Base-by-base conservation (phyloP, 1,284 basidiomycete species). In the Irpex sp. region DNA sequence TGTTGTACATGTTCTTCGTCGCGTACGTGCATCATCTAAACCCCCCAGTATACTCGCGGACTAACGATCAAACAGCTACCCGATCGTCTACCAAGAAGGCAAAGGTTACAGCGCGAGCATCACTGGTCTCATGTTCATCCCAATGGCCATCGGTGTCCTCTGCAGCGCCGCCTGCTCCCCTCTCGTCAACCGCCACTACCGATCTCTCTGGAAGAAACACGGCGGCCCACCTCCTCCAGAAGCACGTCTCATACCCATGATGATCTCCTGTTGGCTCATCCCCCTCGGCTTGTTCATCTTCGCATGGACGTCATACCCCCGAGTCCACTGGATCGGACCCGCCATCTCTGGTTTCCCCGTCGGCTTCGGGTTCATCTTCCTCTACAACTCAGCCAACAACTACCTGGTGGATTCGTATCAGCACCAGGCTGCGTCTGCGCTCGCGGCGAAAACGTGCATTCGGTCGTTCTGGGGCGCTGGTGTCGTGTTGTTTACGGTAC, bases 331-430 rank as follows among this genome's bases (percentile, higher is more conserved):
- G 77, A 76, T 81, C 59, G 77, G 77, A 1, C 78, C 80, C 4
- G 72, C 77, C 63, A 66, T 79, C 15, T 75, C 79, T 2, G 75
- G 75, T 5, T 71, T 80, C 9, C 81, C 81, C 1, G 82, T 84
- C 72, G 83, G 80, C 33, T 71, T 75, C 19, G 79, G 78, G n/a
- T 77, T 81, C 72, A 70, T 81, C 17, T 69, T 78, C 58, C 74
- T 81, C 57, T 82, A 80, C 71, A 76, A 75, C 57, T 69, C 74
- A 9, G 71, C 76, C 36, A 74, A 76, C 65, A 76, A 76, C 36
- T 84, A 83, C 70, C 70, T 82, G 57, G 79, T 82, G 66, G 80
- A 80, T 61, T 71, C 74, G n/a, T 81, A 79, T 68, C 71, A 74
- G n/a, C 66, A 75, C 31, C 72, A 70, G 57, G 73, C 72, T 50